Conservation (phyloP, 495 filamentous ascomycete species). For the Aspergillus bertholletiae region DNA sequence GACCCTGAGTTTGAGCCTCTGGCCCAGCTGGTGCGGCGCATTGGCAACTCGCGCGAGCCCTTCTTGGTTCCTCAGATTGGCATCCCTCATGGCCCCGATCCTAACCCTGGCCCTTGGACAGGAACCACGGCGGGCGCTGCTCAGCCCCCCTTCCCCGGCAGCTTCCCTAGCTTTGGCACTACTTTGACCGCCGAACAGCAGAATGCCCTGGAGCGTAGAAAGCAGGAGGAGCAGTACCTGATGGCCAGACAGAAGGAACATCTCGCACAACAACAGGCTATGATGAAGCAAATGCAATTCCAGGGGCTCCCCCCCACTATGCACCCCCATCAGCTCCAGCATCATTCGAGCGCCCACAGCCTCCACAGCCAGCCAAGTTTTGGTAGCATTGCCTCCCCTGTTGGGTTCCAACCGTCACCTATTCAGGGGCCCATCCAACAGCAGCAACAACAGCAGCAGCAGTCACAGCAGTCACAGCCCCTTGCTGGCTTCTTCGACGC, state of each 20-base stretch:
- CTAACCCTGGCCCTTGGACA: slow-evolving; percentile 35
- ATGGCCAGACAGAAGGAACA: slow-evolving; percentile 94
- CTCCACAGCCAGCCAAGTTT: slow-evolving; percentile 95
- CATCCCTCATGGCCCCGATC: slow-evolving; percentile 76
- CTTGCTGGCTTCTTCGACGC: slow-evolving; percentile 72
- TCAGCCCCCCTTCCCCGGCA: slow-evolving; percentile 90
- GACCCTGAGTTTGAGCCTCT: slow-evolving; percentile 92
- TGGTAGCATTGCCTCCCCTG: slow-evolving; percentile 85
- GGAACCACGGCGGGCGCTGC: slow-evolving; percentile 53
- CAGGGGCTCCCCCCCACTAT: slow-evolving; percentile 51
- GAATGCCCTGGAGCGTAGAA: slow-evolving; percentile 90
- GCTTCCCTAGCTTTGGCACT: slow-evolving; percentile 96
- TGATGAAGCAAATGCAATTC: slow-evolving; percentile 70
- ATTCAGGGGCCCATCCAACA: slow-evolving; percentile 64
- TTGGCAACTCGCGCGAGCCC: slow-evolving; percentile 94
- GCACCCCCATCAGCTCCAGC: slow-evolving; percentile 65
- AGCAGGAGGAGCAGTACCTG: slow-evolving; percentile 96
- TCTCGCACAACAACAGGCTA: slow-evolving; percentile 79
- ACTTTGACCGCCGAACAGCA: slow-evolving; percentile 96
- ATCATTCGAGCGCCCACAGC: slow-evolving; percentile 91
- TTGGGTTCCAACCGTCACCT: slow-evolving; percentile 68
- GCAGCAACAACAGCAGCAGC: slow-evolving; percentile 34
- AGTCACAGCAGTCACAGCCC: slow-evolving; percentile 38
- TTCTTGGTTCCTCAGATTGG: slow-evolving; percentile 97
- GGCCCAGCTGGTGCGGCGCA: slow-evolving; percentile 91